Evolutionary conservation across 2,329 filamentous ascomycete genomes (phyloP).

Genomic region (Sclerotinia minor): DNA sequence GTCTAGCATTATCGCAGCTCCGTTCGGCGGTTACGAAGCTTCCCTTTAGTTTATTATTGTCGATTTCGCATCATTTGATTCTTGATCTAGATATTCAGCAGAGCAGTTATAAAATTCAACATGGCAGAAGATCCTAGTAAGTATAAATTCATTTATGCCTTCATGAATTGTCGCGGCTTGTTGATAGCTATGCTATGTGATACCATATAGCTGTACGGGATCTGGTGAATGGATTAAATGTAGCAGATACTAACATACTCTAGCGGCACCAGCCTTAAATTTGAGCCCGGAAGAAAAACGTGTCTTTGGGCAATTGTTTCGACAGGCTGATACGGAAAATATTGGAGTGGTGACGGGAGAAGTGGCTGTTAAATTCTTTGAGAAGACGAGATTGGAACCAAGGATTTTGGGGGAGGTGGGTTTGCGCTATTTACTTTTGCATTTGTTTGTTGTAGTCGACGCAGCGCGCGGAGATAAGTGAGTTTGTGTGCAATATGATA

Average conservation of each 20-base stretch:
- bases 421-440: conserved; percentile 1
- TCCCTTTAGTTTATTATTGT: background rate
- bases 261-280: conserved; percentile 71
- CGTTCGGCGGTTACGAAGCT: background rate
- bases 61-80: background rate
- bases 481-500: background rate
- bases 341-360: conserved; percentile 95
- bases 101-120: conserved; percentile 21
- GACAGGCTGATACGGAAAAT: conserved; percentile 86
- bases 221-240: background rate
- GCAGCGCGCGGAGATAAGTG: background rate
- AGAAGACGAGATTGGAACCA: conserved; percentile 87
- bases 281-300: conserved; percentile 90
- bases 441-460: conserved; percentile 1
- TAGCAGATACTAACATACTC: conserved; percentile 29
- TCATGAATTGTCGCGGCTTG: background rate
- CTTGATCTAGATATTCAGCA: background rate
- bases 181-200: background rate
- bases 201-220: conserved; percentile 1
- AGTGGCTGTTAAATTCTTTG: conserved; percentile 95
- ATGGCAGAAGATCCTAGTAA: conserved; percentile 43
- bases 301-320: conserved; percentile 89
- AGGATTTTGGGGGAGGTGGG: conserved; percentile 80
- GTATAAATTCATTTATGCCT: conserved; percentile 56
- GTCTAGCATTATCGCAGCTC: background rate